Conservation (phyloP, 2,329 filamentous ascomycete genomes). For the Penicillium sp. region DNA sequence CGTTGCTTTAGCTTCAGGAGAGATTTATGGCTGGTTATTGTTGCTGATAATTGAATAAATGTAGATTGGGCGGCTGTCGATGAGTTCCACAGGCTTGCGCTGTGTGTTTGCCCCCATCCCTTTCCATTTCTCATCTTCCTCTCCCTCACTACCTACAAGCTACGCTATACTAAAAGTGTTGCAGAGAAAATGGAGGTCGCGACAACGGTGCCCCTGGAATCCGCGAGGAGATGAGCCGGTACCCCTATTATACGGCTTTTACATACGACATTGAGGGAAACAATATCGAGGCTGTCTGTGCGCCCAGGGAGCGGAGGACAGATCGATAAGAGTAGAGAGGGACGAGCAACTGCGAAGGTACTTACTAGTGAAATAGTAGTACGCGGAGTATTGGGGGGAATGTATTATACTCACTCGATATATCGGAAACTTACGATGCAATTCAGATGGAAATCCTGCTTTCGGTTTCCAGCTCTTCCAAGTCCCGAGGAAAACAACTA, state of each 20-base stretch:
- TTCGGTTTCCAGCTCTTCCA: too few relatives aligned
- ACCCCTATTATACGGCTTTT: conserved; percentile 12
- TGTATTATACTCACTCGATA: too few relatives aligned
- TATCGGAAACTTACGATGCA: too few relatives aligned
- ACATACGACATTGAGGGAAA: conserved; percentile 6
- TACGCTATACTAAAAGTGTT: neutral
- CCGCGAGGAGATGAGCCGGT: conserved; percentile 10
- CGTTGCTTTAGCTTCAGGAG: too few relatives aligned
- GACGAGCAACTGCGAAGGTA: too few relatives aligned
- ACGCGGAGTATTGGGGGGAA: too few relatives aligned
- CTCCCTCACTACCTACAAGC: neutral
- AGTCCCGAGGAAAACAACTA: too few relatives aligned
- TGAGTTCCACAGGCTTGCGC: neutral
- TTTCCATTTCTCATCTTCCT: too few relatives aligned
- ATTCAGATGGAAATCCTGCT: too few relatives aligned
- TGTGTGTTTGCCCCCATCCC: neutral
- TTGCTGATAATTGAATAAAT: neutral
- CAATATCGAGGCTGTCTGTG: conserved; percentile 11
- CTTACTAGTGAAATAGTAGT: too few relatives aligned
- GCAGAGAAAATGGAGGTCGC: neutral
- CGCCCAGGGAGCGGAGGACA: conserved; percentile 61
- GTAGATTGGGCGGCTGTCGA: conserved; percentile 2
- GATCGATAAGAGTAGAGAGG: too few relatives aligned
- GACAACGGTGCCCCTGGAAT: conserved; percentile 5
- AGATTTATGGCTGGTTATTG: neutral